Evolutionary conservation across 2,329 filamentous ascomycete species (phyloP).

Genomic region (Diplodia corticola): DNA sequence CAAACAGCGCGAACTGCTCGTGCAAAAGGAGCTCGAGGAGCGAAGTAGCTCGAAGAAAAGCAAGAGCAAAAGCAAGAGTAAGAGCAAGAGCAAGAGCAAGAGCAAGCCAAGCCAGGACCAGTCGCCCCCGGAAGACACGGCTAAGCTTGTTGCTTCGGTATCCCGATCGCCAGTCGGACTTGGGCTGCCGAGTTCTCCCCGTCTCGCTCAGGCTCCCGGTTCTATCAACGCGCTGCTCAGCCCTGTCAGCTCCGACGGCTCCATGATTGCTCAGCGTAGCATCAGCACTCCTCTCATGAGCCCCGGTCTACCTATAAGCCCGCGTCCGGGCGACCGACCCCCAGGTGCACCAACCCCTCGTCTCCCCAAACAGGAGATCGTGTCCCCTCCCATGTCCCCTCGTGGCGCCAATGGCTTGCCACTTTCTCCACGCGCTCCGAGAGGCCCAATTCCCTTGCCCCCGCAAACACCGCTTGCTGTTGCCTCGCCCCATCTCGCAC

Average conservation of each 20-base stretch:
- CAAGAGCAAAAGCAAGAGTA: constrained; percentile 56
- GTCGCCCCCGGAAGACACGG: constrained; percentile 26
- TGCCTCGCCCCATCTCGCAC: constrained; percentile 51
- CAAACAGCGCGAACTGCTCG: constrained; percentile 69
- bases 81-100: constrained; percentile 34
- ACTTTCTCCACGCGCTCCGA: constrained; percentile 70
- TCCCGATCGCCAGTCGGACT: constrained; percentile 4
- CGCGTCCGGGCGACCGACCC: constrained; percentile 60
- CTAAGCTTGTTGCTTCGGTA: neutral
- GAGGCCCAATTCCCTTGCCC: constrained; percentile 71
- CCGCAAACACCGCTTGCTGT: constrained; percentile 67
- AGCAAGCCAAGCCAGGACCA: constrained; percentile 23
- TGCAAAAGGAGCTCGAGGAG: constrained; percentile 65
- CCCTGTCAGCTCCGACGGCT: constrained; percentile 42
- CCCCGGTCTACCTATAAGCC: constrained; percentile 64
- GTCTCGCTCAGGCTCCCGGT: constrained; percentile 36
- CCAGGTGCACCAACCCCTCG: constrained; percentile 61
- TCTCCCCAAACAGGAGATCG: constrained; percentile 55
- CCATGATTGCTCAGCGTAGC: constrained; percentile 42
- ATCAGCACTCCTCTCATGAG: constrained; percentile 55
- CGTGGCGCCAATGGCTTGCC: constrained; percentile 50
- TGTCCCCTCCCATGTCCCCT: constrained; percentile 70
- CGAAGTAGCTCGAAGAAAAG: constrained; percentile 72
- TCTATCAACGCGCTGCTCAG: constrained; percentile 53
- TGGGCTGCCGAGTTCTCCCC: constrained; percentile 40